Evolutionary conservation across 345 rosid genomes (phyloP), one percentile per base, ranked within the genome.

Genomic region (Odontarrhena argentea): DNA sequence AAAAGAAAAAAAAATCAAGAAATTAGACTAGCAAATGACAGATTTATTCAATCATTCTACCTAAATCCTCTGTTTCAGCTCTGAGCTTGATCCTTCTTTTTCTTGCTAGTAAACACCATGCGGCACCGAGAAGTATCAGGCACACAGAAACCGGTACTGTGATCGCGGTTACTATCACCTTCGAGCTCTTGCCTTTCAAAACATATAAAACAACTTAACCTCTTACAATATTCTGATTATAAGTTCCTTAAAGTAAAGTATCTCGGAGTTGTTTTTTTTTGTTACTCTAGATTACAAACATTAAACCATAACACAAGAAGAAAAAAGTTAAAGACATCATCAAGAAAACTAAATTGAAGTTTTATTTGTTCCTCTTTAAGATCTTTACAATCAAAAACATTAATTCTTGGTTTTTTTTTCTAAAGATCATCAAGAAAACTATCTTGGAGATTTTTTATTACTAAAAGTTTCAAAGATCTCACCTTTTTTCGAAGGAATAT

Each of bases 51-150:
- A 9, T 35, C 15, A 2, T 7, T 26, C 70, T 73, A 81, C 87
- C 81, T 60, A 32, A 42, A 51, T 79, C 71, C 48, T 74, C 78
- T n/a, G 45, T 55, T 14, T 62, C 7, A 61, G 35, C 15, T 41
- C 54, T 13, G 26, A 50, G 63, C 36, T 75, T 82, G 26, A 45
- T 82, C 66, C 44, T 73, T 52, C 65, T 63, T 50, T 79, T 68
- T 52, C 71, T 60, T 9, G 57, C 37, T n/a, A 77, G 64, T 60
- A 75, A 70, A 38, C 76, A 75, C 34, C 26, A 76, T 11, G 67
- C 74, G 1, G 43, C 37, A 9, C 58, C 59, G 9, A 80, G 77
- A 48, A 85, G 74, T 55, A 73, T 30, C 8, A 55, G 3, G 13
- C 68, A 34, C 2, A 68, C 68, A 49, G 65, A 49, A 60, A 75